Evolutionary conservation across 73 alveolate species (phyloP), one percentile per base, ranked within the genome.

Genomic region (Paramecium tetraurelia): DNA sequence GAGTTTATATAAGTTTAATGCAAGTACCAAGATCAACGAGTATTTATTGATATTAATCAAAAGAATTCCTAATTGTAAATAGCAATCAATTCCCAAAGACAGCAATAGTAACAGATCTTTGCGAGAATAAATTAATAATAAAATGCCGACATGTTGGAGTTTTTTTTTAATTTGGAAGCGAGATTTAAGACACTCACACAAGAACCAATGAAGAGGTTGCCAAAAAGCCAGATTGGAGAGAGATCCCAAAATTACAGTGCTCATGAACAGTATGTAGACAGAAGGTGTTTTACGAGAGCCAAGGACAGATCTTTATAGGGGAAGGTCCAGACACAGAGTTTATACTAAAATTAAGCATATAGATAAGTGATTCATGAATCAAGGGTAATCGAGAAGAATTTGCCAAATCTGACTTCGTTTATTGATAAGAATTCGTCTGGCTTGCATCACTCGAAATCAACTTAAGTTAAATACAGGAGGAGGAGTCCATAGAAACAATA

Each of bases 271-370:
- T 31, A 31, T 63, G 14, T 27, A 31, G 84, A 72, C 14, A 36
- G 46, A 72, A 72, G 63, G 35, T 72, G 33, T 36, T 40, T 14
- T 38, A 72, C 33, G 14, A 31, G 86, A 33, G 86, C 86, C 2
- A 72, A 72, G 20, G 86, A 72, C 40, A 72, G 86, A 72, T 29
- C 58, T 33, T 40, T 72, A 10, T 29, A 36, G 33, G 86, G 86
- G 3, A 72, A 72, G 46, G 86, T 72, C 0, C 21, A 72, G 38
- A 72, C 86, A 0, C 12, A 72, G 18, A 36, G 59, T 36, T 11
- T 72, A 36, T 72, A 72, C 27, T 36, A 40, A 72, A 72, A 40
- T 36, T 72, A 72, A 38, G 86, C 86, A 36, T 72, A 72, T 72
- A 72, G n/a, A 72, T 29, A 38, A 72, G 57, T 72, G 14, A 40